Base-by-base conservation (phyloP, 2,329 filamentous ascomycete species). In the Sporothrix humicola region DNA sequence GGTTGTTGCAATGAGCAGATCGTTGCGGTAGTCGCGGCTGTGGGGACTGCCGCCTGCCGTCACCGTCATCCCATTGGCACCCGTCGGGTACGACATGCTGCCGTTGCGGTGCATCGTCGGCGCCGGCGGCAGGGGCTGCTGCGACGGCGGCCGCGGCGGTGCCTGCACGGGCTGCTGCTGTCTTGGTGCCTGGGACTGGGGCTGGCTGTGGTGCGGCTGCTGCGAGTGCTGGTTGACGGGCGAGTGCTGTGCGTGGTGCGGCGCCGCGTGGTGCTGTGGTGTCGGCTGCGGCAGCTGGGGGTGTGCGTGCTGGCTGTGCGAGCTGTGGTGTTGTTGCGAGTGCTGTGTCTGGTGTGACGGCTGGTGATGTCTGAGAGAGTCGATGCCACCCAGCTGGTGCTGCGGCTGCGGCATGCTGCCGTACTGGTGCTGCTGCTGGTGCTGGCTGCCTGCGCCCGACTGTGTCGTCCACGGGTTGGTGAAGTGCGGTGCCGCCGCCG, bases 391-490 rank as follows among this genome's bases (percentile, higher is more conserved):
- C 78, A 91, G 84, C 77, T 86, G 85, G 77, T 86, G 88, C 78
- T 90, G 86, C 31, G 31, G 31, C 77, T 86, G 86, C 81, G 81
- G 90, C 84, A 81, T 86, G 78, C 79, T 82, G 81, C 86, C 80
- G 86, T 91, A 88, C 2, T 87, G 75, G 80, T 85, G 82, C 76
- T 85, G 84, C 75, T 87, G 75, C 80, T 85, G 82, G 76, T 85
- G 84, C 75, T 81, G 84, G 76, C 81, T 81, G 72, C 82, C 77
- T 26, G 23, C 23, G 46, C 84, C 79, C 26, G 85, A 50, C 63
- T 58, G 81, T 73, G 93, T 88, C 66, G 86, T 86, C 95, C 95
- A 98, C 58, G 94, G 94, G 82, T 98, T 96, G 79, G 92, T 94
- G 85, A 98, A 98, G 77, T 96, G 92, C 77, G 92, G 90, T 37